A percentile compares a stretch with the other conserved stretches of the same genome.
Evolutionary conservation across 2,329 filamentous ascomycete genomes (phyloP).

Genomic region (Lecanicillium sp.): DNA sequence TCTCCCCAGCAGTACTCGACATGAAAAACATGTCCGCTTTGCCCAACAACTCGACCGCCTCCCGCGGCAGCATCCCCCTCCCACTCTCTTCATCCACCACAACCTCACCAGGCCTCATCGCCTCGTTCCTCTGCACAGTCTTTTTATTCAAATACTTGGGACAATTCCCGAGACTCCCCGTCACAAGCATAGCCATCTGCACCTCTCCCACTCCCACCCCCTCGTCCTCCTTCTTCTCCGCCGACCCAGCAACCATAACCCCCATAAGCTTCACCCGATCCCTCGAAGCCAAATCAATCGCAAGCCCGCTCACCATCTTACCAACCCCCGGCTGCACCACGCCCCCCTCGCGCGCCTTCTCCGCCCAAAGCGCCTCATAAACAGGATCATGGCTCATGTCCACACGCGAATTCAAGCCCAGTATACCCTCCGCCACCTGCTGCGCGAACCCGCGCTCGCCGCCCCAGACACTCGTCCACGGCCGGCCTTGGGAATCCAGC

Average conservation of each 20-base stretch:
- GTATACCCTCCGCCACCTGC: conserved; percentile 50
- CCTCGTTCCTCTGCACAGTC: conserved; percentile 39
- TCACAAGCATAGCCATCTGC: conserved; percentile 57
- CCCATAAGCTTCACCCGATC: conserved; percentile 70
- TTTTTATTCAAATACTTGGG: conserved; percentile 82
- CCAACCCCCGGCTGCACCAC: conserved; percentile 31
- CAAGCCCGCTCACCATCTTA: conserved; percentile 39
- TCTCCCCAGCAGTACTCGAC: conserved; percentile 53
- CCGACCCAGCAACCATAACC: conserved; percentile 55
- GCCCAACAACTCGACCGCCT: conserved; percentile 50
- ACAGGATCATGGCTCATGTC: conserved; percentile 62
- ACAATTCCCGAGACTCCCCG: conserved; percentile 72
- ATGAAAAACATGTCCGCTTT: conserved; percentile 73
- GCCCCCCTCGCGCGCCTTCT: conserved; percentile 30
- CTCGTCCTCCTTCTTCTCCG: conserved; percentile 32
- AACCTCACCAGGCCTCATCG: conserved; percentile 33
- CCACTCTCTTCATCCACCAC: conserved; percentile 32
- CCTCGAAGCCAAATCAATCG: conserved; percentile 43
- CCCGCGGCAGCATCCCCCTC: conserved; percentile 35
- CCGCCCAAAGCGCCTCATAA: conserved; percentile 49
- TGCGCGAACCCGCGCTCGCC: conserved; percentile 60
- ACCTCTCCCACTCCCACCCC: no score
- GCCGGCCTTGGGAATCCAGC: conserved; percentile 53
- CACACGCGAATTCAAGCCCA: conserved; percentile 56
- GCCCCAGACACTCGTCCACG: conserved; percentile 76